Percentiles rank a stretch among this genome's conserved stretches.
phyloP scores from a whole-genome alignment of 805 yeast genomes.

The Wickerhamiella australiensis region DNA sequence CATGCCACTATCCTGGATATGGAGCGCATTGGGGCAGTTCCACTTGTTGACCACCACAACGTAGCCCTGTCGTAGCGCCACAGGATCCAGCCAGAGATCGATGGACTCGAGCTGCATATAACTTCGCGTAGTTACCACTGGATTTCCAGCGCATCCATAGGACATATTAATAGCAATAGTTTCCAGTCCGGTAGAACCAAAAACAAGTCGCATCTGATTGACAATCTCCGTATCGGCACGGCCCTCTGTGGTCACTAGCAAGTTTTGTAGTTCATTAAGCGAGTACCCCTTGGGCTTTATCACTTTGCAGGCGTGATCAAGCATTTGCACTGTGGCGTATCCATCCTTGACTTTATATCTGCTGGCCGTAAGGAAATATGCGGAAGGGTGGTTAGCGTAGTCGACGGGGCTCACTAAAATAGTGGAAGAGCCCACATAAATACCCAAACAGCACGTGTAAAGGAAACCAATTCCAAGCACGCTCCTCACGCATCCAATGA shows the following conservation, averaged over 20 bases:
- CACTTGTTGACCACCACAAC: constrained; percentile 66
- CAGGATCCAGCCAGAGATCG: constrained; percentile 74
- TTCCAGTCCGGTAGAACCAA: constrained; percentile 52
- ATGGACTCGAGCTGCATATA: constrained; percentile 82
- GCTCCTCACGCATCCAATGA: constrained; percentile 79
- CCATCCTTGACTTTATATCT: constrained; percentile 75
- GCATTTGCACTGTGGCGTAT: constrained; percentile 72
- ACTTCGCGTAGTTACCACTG: constrained; percentile 72
- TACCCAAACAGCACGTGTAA: constrained; percentile 73
- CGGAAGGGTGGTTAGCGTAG: constrained; percentile 59
- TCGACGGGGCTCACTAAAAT: constrained; percentile 67
- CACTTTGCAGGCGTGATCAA: constrained; percentile 55
- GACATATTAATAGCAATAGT: constrained; percentile 62
- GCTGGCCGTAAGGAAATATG: constrained; percentile 57
- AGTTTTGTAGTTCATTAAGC: constrained; percentile 54
- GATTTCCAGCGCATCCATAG: constrained; percentile 68
- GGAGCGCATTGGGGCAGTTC: constrained; percentile 54
- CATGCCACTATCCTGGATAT: constrained; percentile 87
- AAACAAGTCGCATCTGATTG: constrained; percentile 45
- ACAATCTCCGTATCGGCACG: constrained; percentile 55
- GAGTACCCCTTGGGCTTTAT: constrained; percentile 50
- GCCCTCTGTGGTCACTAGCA: constrained; percentile 62
- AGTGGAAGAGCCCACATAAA: constrained; percentile 77
- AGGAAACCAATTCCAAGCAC: constrained; percentile 78
- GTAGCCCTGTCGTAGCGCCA: constrained; percentile 81